Conservation (phyloP, 2,329 filamentous ascomycete genomes). For the Aspergillus novofumigatus region DNA sequence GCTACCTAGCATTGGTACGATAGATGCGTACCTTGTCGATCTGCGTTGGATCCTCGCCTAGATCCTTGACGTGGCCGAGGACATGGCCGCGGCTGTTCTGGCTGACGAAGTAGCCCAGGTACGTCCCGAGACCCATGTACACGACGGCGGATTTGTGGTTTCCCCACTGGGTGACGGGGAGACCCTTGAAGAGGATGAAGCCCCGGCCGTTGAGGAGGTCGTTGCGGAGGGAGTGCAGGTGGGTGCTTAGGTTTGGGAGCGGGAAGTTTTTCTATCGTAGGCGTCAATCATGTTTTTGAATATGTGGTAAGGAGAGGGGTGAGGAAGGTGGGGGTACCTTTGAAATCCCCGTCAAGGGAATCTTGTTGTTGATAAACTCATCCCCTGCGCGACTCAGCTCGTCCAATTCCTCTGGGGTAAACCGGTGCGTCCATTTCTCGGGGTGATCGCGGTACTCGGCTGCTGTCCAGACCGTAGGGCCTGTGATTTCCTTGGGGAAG, state of each 20-base stretch:
- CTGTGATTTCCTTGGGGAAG: slow-evolving; percentile 68
- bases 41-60: slow-evolving; percentile 74
- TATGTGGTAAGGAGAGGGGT: no score
- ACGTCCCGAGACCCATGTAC: slow-evolving; percentile 85
- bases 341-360: slow-evolving; percentile 67
- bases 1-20: slow-evolving; percentile 69
- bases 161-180: slow-evolving; percentile 71
- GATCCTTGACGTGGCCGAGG: slow-evolving; percentile 83
- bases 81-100: slow-evolving; percentile 85
- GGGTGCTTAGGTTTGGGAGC: slow-evolving; percentile 53
- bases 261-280: slow-evolving; percentile 53
- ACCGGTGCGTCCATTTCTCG: slow-evolving; percentile 68
- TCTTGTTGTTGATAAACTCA: slow-evolving; percentile 61
- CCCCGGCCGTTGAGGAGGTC: slow-evolving; percentile 80
- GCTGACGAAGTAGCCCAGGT: slow-evolving; percentile 82
- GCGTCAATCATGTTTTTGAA: no score
- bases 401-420: slow-evolving; percentile 61
- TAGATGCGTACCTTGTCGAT: slow-evolving; percentile 89
- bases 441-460: slow-evolving; percentile 61
- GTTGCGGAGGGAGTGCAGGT: slow-evolving; percentile 54
- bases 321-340: no score
- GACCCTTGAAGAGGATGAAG: slow-evolving; percentile 83
- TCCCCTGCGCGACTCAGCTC: slow-evolving; percentile 67
- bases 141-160: slow-evolving; percentile 75
- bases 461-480: slow-evolving; percentile 68